Conservation (phyloP, 768 basidiomycete genomes). For the Scleroderma bovista region DNA sequence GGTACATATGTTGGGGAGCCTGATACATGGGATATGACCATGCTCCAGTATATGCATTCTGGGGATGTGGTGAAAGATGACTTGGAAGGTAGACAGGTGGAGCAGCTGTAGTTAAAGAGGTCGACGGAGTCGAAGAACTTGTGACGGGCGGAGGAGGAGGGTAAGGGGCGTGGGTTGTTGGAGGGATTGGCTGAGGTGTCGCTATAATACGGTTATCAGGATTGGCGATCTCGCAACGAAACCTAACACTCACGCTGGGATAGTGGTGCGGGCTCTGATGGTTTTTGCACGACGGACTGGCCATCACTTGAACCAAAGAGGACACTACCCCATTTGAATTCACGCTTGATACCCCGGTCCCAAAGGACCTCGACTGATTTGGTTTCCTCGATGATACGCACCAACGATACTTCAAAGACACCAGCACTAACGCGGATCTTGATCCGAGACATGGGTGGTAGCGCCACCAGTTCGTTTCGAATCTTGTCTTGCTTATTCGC, state of each 20-base stretch:
- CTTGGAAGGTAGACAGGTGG: constrained; percentile 14
- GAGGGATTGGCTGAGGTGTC: constrained; percentile 7
- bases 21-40: constrained; percentile 30
- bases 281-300: constrained; percentile 63
- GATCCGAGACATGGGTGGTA: constrained; percentile 70
- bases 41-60: constrained; percentile 19
- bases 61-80: constrained; percentile 17
- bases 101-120: constrained; percentile 13
- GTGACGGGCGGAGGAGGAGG: no score
- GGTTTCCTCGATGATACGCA: constrained; percentile 64
- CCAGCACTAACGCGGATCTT: constrained; percentile 82
- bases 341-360: constrained; percentile 66
- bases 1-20: constrained; percentile 14
- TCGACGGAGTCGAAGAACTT: constrained; percentile 18
- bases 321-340: constrained; percentile 81
- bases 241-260: constrained; percentile 36
- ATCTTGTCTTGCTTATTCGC: constrained; percentile 73
- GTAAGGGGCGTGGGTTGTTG: constrained; percentile 16
- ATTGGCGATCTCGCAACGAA: not conserved
- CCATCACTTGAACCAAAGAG: constrained; percentile 71
- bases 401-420: constrained; percentile 78
- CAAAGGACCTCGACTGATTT: constrained; percentile 76
- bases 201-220: constrained; percentile 12
- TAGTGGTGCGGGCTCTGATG: constrained; percentile 47
- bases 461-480: constrained; percentile 58